Base-by-base conservation (phyloP, 2,329 filamentous ascomycete genomes). In the Talaromyces sp. region DNA sequence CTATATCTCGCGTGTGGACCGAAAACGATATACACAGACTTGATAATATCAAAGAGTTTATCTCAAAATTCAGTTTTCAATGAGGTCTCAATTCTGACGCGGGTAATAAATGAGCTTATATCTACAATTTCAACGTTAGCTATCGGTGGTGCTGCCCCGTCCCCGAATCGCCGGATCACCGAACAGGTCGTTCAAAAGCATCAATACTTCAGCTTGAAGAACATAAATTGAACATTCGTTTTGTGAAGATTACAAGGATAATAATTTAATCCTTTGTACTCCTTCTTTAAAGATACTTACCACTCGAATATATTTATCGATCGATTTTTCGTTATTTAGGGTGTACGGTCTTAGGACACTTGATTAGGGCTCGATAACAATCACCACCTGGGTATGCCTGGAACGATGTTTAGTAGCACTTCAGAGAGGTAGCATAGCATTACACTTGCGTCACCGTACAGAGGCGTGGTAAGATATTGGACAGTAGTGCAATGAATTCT, bases 91-190 rank as follows among this genome's bases (percentile, higher is more conserved):
- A 22, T 45, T 37, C 7, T 13, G 35, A 37, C 35, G 9, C 3
- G 3, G 35, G 7, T 37, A 7, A 7, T 31, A 31, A 7, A 37
- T 37, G 35, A 10, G 35, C 3, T 10, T 11, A 37, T 37, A 37
- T 37, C 9, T 16, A n/a, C 11, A 24, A 14, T 27, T 31, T 56
- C 24, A 45, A 14, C 16, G 14, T 43, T 56, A n/a, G 16, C 19
- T 35, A 35, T 60, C 62, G 62, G 62, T 19, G 47, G 24, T 60
- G 43, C 13, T 31, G 31, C 35, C 48, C 14, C 16, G 31, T 64
- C 56, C 45, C 62, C 62, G 62, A 60, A 54, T 64, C 16, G 47
- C 62, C 62, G 62, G 54, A 45, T 64, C 62, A 60, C 62, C 62
- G 62, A 63, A 50, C 19, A 10, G 11, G 16, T 19, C 31, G 5